These are phyloP conservation scores for Acanthamoeba healyi DNA, from an alignment of 208 protist genomes.

Conservation along the genomic window DNA sequence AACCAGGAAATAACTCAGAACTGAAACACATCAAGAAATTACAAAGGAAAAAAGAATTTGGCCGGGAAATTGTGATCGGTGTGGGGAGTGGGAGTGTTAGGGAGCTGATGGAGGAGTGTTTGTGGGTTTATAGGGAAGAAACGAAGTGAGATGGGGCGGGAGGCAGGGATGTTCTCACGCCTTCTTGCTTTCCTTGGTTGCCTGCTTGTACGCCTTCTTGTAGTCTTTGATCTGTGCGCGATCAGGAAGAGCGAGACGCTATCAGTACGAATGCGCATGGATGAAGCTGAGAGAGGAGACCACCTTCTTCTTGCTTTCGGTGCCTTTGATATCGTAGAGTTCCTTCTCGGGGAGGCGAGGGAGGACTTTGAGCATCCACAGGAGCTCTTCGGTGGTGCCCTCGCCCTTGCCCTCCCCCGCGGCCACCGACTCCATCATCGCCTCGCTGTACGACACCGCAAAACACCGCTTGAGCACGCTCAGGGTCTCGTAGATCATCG, in stretches of 20 bases:
- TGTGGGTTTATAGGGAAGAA: too few relatives aligned
- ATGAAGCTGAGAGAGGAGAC: too few relatives aligned
- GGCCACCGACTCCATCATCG: neutral
- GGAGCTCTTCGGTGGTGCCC: neutral
- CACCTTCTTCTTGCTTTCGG: constrained; percentile 66
- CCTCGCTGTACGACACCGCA: neutral
- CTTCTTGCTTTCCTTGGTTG: constrained; percentile 47
- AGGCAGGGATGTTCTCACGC: too few relatives aligned
- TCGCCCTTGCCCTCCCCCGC: constrained; percentile 1
- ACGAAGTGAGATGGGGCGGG: neutral
- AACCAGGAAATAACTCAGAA: constrained; percentile 29
- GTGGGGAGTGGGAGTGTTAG: neutral
- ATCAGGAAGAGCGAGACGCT: neutral
- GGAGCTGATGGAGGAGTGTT: too few relatives aligned
- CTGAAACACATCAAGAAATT: neutral
- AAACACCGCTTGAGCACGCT: constrained; percentile 66
- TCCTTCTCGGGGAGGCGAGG: constrained; percentile 69
- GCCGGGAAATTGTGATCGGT: neutral
- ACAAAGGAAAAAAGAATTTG: neutral
- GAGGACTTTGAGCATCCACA: constrained; percentile 56
- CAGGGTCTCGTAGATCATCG: constrained; percentile 72
- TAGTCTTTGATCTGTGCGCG: neutral
- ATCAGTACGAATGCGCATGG: neutral
- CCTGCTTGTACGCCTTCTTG: constrained; percentile 18
- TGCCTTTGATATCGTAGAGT: constrained; percentile 63